A percentile compares a stretch with the other conserved stretches of the same genome.
These are phyloP conservation scores for Ganoderma boninense DNA, from an alignment of 1,284 basidiomycete genomes.

Conservation along the genomic window DNA sequence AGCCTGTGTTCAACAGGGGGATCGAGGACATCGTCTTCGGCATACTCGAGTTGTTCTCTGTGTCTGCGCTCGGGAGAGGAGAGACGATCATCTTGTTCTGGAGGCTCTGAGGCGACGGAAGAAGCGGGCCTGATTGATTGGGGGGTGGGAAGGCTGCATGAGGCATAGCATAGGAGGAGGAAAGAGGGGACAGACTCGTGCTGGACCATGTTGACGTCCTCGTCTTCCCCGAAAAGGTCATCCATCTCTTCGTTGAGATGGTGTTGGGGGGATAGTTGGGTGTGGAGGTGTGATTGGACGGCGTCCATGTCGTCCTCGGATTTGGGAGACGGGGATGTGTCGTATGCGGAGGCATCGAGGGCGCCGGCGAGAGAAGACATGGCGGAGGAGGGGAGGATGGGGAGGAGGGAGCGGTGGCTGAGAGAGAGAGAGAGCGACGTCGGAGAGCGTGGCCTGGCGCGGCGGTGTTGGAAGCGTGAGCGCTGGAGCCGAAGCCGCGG, in stretches of 20 bases:
- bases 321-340: constrained; percentile 23
- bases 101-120: constrained; percentile 54
- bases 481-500: too few species aligned
- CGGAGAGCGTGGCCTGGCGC: too few species aligned
- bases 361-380: constrained; percentile 55
- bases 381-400: neutral
- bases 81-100: constrained; percentile 66
- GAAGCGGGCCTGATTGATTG: constrained; percentile 33
- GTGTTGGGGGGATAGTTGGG: constrained; percentile 9
- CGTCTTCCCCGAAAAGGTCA: constrained; percentile 82
- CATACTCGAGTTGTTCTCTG: constrained; percentile 80
- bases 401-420: neutral
- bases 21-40: constrained; percentile 74
- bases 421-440: neutral
- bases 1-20: constrained; percentile 57
- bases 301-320: constrained; percentile 23
- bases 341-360: constrained; percentile 31
- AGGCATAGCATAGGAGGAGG: constrained; percentile 3
- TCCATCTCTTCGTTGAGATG: constrained; percentile 70
- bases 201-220: constrained; percentile 62
- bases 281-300: constrained; percentile 28
- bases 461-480: too few species aligned
- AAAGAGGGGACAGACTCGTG: constrained; percentile 36
- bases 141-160: neutral
- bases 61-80: constrained; percentile 73